Evolutionary conservation across 192 early-diverging fungal species (phyloP), one percentile per base, ranked within the genome.

Genomic region (Gryganskiella cystojenkinii): DNA sequence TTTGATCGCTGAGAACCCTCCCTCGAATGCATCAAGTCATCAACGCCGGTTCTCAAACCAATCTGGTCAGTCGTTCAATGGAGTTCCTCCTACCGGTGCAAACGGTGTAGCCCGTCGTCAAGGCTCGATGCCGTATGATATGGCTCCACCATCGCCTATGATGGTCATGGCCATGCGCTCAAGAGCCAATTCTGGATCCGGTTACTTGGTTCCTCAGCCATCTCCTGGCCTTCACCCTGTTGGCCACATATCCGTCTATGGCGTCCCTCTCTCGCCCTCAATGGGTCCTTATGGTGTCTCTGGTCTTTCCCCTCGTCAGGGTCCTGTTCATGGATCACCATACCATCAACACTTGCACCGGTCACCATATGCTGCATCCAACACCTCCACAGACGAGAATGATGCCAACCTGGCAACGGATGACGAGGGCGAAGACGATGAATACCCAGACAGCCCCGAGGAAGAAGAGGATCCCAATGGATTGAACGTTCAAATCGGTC

Each of bases 361-460:
- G 17, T 24, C 51, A 17, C 17, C 33, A 10, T 78, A 78, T 53
- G 66, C 74, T 3, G 19, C 74, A 25, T 78, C 74, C 4, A 78
- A 54, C 42, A 59, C 74, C 1, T 69, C 66, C 52, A 78, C 74
- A 20, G 74, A 78, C 34, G 74, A 78, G 25, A 69, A 78, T 17
- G 74, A 78, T 17, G 74, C 74, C 27, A 69, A 78, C 35, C 13
- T 78, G 47, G 56, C 56, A 19, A 78, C 74, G 22, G 74, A 78
- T 40, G 74, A 78, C 2, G 74, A 78, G 19, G 74, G 74, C 14
- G 74, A 78, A 43, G 66, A 78, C 43, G 74, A 78, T 17, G 74
- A 78, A 10, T 78, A 78, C 22, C 74, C 74, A 0, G 74, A 78
- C 50, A 69, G 59, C 3, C 67, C 74, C 0, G 74, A 69, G 35